Percentiles rank a stretch among this genome's conserved stretches.
Conservation (phyloP, 495 filamentous ascomycete species). For the Penicillium herquei region DNA sequence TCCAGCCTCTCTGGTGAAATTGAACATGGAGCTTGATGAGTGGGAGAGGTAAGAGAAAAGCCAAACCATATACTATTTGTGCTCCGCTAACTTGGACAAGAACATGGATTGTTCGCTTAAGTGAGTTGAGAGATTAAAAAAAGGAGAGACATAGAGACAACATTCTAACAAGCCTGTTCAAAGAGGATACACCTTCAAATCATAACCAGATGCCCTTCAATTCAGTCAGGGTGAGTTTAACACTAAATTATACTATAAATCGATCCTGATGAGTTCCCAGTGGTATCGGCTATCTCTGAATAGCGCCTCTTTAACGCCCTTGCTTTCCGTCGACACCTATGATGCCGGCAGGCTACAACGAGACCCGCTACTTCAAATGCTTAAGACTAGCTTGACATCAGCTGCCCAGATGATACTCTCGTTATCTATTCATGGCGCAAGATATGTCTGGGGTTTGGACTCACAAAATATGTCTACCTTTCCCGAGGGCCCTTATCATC, state of each 20-base stretch:
- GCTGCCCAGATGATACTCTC: constrained; percentile 19
- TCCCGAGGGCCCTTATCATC: constrained; percentile 12
- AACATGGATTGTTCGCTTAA: constrained; percentile 3
- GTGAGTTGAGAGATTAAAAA: background rate
- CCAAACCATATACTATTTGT: background rate
- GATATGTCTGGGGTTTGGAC: constrained; percentile 11
- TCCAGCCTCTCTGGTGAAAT: background rate
- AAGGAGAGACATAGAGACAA: too few species aligned
- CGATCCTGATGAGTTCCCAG: constrained; percentile 1
- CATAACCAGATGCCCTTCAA: constrained; percentile 21
- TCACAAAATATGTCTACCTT: constrained; percentile 12
- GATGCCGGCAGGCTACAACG: background rate
- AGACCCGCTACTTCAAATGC: background rate
- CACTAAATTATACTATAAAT: background rate
- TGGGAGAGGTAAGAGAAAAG: constrained; percentile 12
- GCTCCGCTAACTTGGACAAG: background rate
- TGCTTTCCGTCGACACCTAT: constrained; percentile 8
- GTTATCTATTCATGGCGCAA: constrained; percentile 5
- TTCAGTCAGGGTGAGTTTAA: constrained; percentile 12
- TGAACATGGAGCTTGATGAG: constrained; percentile 15
- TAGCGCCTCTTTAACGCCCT: constrained; percentile 13
- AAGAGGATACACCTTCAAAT: constrained; percentile 11
- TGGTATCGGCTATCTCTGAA: constrained; percentile 22
- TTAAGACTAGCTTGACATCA: constrained; percentile 13
- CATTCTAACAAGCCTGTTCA: background rate